phyloP scores from a whole-genome alignment of 257 asterid species.

The Nicotiana tabacum region DNA sequence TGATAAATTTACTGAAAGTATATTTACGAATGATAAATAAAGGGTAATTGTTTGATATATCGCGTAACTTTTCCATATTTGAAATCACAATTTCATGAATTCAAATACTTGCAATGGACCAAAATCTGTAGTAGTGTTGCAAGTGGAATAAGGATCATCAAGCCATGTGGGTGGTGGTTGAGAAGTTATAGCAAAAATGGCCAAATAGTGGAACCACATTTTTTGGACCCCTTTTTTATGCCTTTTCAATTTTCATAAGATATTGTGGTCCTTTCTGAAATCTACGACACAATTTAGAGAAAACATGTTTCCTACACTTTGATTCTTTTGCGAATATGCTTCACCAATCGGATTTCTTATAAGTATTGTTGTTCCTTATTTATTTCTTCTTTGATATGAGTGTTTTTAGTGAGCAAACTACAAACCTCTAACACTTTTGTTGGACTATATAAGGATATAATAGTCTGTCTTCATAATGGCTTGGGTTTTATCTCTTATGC shows the following conservation, averaged over 20 bases:
- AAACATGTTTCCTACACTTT: background rate
- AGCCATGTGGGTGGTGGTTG: slow-evolving; percentile 1
- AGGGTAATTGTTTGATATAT: no score
- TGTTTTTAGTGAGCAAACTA: background rate
- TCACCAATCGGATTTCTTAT: background rate
- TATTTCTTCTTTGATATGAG: background rate
- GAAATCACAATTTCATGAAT: no score
- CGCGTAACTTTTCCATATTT: no score
- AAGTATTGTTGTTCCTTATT: background rate
- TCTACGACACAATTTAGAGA: background rate
- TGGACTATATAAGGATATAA: background rate
- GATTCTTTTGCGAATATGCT: background rate
- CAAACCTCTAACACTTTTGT: background rate
- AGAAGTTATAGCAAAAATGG: background rate
- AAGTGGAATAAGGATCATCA: slow-evolving; percentile 1
- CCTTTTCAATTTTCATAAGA: no score
- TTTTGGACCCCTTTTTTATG: background rate
- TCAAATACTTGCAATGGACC: background rate
- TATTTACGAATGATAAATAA: no score
- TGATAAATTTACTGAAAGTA: no score
- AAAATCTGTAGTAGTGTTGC: background rate
- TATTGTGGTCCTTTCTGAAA: background rate
- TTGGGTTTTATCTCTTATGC: background rate
- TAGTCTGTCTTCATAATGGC: background rate
- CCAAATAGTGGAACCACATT: background rate